Conservation (phyloP, 257 asterid genomes). For the Solanum tarapatanum region DNA sequence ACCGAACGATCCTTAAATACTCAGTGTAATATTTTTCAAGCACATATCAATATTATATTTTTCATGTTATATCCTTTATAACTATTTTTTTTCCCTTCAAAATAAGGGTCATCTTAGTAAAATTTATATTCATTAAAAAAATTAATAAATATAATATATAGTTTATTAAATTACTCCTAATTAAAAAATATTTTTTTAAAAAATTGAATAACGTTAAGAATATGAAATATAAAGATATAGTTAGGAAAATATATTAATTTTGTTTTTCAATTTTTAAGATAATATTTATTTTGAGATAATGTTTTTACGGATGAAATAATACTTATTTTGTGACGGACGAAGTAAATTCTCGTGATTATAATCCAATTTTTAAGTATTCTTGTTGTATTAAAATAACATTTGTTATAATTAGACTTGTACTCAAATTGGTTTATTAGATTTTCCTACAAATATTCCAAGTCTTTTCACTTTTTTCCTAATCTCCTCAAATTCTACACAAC, state of each 20-base stretch:
- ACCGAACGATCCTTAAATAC: background rate
- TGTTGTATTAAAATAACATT: background rate
- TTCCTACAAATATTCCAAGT: background rate
- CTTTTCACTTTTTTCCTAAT: background rate
- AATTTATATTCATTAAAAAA: background rate
- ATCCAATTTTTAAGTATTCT: background rate
- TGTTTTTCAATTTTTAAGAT: background rate
- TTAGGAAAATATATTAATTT: background rate
- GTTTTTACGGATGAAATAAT: background rate
- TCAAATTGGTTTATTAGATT: background rate
- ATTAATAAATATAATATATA: background rate
- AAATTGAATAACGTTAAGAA: background rate
- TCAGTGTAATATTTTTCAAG: background rate
- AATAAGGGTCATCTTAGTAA: background rate
- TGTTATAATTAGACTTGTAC: background rate
- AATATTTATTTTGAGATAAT: too few species aligned
- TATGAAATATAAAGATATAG: background rate
- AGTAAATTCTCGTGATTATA: too few species aligned
- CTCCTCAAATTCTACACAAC: background rate
- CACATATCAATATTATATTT: background rate
- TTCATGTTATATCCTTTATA: background rate
- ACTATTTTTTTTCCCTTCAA: background rate
- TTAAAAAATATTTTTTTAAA: background rate
- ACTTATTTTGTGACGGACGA: background rate
- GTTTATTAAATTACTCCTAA: background rate